Evolutionary conservation across 2,329 filamentous ascomycete species (phyloP), one percentile per base, ranked within the genome.

Genomic region (Thermomyces lanuginosus): DNA sequence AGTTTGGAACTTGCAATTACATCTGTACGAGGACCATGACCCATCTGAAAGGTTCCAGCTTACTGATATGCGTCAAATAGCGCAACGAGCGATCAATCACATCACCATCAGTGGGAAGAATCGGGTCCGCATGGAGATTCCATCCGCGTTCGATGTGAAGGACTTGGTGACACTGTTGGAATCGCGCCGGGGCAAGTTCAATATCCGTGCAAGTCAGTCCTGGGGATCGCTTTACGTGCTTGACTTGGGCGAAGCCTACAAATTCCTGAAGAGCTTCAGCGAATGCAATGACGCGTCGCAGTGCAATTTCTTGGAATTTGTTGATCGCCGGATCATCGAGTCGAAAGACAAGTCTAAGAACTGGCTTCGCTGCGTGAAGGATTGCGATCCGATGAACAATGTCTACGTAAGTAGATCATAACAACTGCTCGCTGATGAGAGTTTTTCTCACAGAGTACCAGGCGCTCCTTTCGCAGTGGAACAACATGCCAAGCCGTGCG

Each of bases 401-500:
- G 42, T 46, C 24, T 53, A 56, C 19, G 53, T 56, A 38, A 46
- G 53, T 49, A 9, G n/a, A 16, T 1, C 7, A 11, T 22, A 12
- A 12, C 16, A 9, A 19, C 21, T 8, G 10, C 16, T 14, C 8
- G 3, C 10, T 8, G 9, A 14, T 11, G 14, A 4, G 20, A 9
- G 26, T 16, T 21, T 23, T 12, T 27, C 11, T 7, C 15, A 8
- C 5, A 5, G 8, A 12, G 16, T 8, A 21, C 5, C 26, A 59
- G 55, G 41, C 51, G 18, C 39, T 58, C 4, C 50, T 59, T 9
- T 56, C 53, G 6, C 46, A 45, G 28, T 53, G 55, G 48, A 56
- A 57, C 36, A 58, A 56, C 34, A 60, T 60, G 56, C 55, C 56
- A 5, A 58, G 55, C 28, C 54, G 55, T 11, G 56, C 56, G 10